Conservation (phyloP, 2,329 filamentous ascomycete species). For the Alternaria dauci region DNA sequence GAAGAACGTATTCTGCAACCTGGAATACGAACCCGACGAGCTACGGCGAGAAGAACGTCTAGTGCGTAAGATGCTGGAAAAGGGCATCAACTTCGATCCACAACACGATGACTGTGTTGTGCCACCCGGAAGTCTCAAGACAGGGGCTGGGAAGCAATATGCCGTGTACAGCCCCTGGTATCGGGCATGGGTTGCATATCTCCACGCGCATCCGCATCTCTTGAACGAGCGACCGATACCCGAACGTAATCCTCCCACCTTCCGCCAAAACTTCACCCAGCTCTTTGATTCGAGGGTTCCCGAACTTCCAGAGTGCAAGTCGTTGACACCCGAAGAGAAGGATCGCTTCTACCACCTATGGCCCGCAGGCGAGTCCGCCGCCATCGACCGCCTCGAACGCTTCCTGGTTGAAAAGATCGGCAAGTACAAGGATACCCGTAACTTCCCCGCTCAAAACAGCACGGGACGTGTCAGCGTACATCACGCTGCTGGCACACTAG, state of each 20-base stretch:
- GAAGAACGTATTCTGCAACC: constrained; percentile 79
- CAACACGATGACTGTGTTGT: constrained; percentile 86
- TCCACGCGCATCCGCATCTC: constrained; percentile 74
- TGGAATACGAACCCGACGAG: constrained; percentile 94
- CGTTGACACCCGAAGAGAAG: constrained; percentile 55
- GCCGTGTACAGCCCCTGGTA: constrained; percentile 88
- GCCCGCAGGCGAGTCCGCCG: constrained; percentile 57
- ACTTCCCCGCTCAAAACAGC: constrained; percentile 53
- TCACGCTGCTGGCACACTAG: constrained; percentile 56
- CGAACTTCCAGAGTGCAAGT: constrained; percentile 68
- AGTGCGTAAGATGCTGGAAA: constrained; percentile 66
- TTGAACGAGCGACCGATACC: constrained; percentile 70
- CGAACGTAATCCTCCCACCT: constrained; percentile 60
- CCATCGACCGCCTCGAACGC: constrained; percentile 51
- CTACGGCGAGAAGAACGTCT: constrained; percentile 77
- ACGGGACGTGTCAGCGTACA: constrained; percentile 55
- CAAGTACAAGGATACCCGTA: constrained; percentile 53
- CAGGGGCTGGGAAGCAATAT: constrained; percentile 78
- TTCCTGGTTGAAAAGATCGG: constrained; percentile 58
- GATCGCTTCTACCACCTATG: constrained; percentile 53
- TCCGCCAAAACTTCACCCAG: constrained; percentile 59
- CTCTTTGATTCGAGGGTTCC: constrained; percentile 47
- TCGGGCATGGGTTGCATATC: constrained; percentile 74
- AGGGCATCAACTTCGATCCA: constrained; percentile 73
- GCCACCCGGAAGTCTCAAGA: constrained; percentile 72